A percentile compares a stretch with the other conserved stretches of the same genome.
Evolutionary conservation across 768 basidiomycete genomes (phyloP).

Genomic region (Sarcodon aspratus): DNA sequence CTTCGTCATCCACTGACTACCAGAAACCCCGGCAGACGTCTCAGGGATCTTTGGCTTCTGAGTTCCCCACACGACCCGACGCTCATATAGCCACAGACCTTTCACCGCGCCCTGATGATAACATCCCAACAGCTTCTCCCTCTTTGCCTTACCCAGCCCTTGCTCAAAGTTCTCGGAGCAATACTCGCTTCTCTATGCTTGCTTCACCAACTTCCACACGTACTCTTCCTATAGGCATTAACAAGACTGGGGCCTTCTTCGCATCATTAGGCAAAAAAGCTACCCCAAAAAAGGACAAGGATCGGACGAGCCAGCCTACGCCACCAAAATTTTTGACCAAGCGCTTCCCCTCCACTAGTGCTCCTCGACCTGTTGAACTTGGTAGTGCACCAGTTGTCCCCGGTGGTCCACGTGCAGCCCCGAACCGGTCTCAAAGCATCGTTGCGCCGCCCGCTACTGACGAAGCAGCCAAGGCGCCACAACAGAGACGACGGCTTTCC

Average conservation of each 20-base stretch:
- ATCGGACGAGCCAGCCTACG: constrained; percentile 16
- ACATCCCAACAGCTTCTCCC: constrained; percentile 42
- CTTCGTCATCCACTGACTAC: constrained; percentile 8
- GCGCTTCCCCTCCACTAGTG: constrained; percentile 15
- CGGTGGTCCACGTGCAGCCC: constrained; percentile 65
- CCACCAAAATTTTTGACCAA: constrained; percentile 25
- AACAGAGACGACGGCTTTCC: constrained; percentile 9
- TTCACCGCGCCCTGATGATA: constrained; percentile 30
- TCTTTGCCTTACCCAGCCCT: constrained; percentile 70
- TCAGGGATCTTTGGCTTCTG: constrained; percentile 59
- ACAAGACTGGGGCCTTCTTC: constrained; percentile 48
- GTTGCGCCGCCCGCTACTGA: constrained; percentile 18
- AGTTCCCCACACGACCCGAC: constrained; percentile 73
- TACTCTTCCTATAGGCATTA: constrained; percentile 12
- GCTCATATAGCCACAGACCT: constrained; percentile 73
- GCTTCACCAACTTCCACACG: constrained; percentile 26
- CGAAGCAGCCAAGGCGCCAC: constrained; percentile 23
- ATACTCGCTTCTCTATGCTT: constrained; percentile 20
- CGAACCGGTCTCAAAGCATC: constrained; percentile 39
- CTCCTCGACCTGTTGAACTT: constrained; percentile 1
- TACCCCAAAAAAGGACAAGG: constrained; percentile 34
- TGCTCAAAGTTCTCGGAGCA: constrained; percentile 25
- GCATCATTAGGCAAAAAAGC: constrained; percentile 63
- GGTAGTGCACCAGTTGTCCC: constrained; percentile 41
- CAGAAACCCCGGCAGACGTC: constrained; percentile 58